These are phyloP conservation scores for Leccinum fallax DNA, from an alignment of 1,284 basidiomycete genomes.

Conservation along the genomic window DNA sequence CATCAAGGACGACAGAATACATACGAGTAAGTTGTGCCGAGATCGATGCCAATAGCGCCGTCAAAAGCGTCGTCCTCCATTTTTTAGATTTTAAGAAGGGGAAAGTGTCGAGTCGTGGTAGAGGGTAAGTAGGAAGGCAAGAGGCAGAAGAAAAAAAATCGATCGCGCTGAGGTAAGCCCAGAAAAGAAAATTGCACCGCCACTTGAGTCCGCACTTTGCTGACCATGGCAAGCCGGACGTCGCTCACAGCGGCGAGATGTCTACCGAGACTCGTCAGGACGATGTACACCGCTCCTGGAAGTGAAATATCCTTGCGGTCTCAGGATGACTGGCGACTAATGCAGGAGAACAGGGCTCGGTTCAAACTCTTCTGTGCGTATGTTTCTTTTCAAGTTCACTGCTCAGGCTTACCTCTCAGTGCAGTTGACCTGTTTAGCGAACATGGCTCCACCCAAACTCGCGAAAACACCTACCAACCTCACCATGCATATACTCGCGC, in stretches of 20 bases:
- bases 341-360: conserved; percentile 60
- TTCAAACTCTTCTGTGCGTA: conserved; percentile 51
- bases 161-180: conserved; percentile 41
- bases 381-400: conserved; percentile 11
- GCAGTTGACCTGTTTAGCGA: conserved; percentile 67
- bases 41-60: conserved; percentile 95
- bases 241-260: conserved; percentile 42
- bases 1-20: conserved; percentile 32
- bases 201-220: conserved; percentile 40
- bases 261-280: conserved; percentile 27
- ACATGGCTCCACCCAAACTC: conserved; percentile 79
- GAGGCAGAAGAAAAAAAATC: conserved; percentile 36
- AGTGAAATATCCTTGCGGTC: conserved; percentile 44
- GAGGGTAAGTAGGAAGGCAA: conserved; percentile 22
- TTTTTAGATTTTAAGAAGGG: conserved; percentile 52
- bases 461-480: conserved; percentile 72
- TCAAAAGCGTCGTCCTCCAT: conserved; percentile 91
- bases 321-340: conserved; percentile 62
- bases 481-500: conserved; percentile 74
- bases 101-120: conserved; percentile 31
- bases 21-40: conserved; percentile 90
- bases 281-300: conserved; percentile 37
- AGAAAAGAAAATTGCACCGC: conserved; percentile 47
- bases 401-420: conserved; percentile 18
- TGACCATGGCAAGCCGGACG: conserved; percentile 37